A percentile compares a stretch with the other conserved stretches of the same genome.
phyloP scores from a whole-genome alignment of 1,284 basidiomycete genomes.

The Ganoderma multipileum region DNA sequence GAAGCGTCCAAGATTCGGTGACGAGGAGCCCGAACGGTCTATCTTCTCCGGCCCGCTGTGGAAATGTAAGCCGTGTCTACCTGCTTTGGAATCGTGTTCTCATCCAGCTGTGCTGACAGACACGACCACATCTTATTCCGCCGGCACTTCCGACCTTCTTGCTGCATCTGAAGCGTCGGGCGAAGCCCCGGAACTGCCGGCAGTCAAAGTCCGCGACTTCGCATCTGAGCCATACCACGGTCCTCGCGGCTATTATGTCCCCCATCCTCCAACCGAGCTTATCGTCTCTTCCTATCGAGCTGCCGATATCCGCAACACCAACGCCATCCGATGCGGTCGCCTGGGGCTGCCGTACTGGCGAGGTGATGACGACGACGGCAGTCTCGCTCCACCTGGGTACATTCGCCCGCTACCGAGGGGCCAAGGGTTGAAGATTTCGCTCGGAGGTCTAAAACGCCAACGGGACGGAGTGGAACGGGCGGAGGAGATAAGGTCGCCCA shows the following conservation, averaged over 20 bases:
- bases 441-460: constrained; percentile 29
- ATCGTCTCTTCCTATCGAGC: constrained; percentile 26
- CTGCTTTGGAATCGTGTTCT: neutral
- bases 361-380: constrained; percentile 6
- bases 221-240: constrained; percentile 33
- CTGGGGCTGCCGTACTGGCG: constrained; percentile 30
- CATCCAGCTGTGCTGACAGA: constrained; percentile 1
- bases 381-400: constrained; percentile 19
- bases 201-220: constrained; percentile 38
- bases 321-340: constrained; percentile 21
- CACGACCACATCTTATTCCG: constrained; percentile 15
- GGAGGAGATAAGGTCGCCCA: neutral
- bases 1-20: constrained; percentile 18
- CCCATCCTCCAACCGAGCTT: constrained; percentile 34
- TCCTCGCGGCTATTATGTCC: constrained; percentile 35
- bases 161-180: constrained; percentile 5
- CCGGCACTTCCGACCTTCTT: constrained; percentile 18
- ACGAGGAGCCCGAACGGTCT: neutral
- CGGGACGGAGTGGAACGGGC: neutral
- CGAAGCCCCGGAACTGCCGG: constrained; percentile 21
- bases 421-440: constrained; percentile 12
- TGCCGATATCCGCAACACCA: constrained; percentile 31
- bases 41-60: constrained; percentile 5
- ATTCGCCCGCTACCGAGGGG: constrained; percentile 19
- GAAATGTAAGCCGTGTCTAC: constrained; percentile 8